Evolutionary conservation across 2,329 filamentous ascomycete species (phyloP), one percentile per base, ranked within the genome.

Genomic region (Coniochaeta ligniaria): DNA sequence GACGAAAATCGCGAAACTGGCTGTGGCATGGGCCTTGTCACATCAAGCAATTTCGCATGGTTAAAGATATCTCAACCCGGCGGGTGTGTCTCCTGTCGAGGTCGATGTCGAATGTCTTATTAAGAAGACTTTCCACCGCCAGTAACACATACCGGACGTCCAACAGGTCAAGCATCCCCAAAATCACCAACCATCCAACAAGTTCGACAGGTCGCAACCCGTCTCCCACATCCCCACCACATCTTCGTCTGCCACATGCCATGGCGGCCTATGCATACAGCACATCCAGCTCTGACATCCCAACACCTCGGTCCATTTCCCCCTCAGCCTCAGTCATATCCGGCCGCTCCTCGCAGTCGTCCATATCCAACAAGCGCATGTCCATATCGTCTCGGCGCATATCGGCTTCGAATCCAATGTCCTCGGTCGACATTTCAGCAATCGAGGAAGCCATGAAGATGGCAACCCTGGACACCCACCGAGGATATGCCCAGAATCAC

Each of bases 361-460:
- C 81, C 68, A 74, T 80, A 70, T 78, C 80, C 73, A 80, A 75
- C 69, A 79, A 80, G 74, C 78, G 76, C 68, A 73, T 79, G 65
- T 81, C 79, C 67, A 71, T 80, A 63, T 82, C 76, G 60, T 69
- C 76, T 68, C 77, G 81, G 66, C 78, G 79, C 62, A 76, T 82
- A 65, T 79, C 80, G 59, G 72, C 78, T 64, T 75, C 80, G 64
- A 83, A 85, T 68, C 82, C 82, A 64, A 78, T 84, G 76, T 80
- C 81, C 65, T 74, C 80, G 59, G 75, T 86, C 69, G 82, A 87
- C 71, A 74, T 86, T 62, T 65, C 75, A 50, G 78, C 80, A 65
- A 82, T 87, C 64, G 81, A 86, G 74, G 77, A 84, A 67, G 75
- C 78, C 65, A 84, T 87, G 80, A 85, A 82, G 69, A 80, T 83